Evolutionary conservation across 1,139 yeast species (phyloP).

Genomic region (Hanseniaspora sp.): DNA sequence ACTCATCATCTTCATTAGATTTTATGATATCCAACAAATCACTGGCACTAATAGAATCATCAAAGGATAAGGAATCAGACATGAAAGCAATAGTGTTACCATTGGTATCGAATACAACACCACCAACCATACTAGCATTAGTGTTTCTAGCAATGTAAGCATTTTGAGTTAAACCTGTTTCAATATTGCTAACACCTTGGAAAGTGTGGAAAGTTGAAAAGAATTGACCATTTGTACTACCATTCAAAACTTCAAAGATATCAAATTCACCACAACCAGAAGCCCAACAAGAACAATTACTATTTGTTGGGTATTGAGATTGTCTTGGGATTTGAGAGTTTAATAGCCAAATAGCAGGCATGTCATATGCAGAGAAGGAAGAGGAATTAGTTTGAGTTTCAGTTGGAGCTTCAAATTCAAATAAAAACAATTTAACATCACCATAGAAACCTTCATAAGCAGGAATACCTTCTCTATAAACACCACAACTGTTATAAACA

Average conservation of each 20-base stretch:
- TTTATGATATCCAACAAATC: background rate
- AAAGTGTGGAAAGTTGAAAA: slow-evolving; percentile 61
- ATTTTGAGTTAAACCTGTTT: slow-evolving; percentile 45
- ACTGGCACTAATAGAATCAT: slow-evolving; percentile 25
- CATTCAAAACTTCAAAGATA: slow-evolving; percentile 55
- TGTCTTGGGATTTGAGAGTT: slow-evolving; percentile 74
- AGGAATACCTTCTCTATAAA: slow-evolving; percentile 58
- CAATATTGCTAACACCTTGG: slow-evolving; percentile 55
- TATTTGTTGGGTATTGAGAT: slow-evolving; percentile 53
- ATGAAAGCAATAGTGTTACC: slow-evolving; percentile 54
- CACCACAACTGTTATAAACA: slow-evolving; percentile 46
- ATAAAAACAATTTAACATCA: slow-evolving; percentile 52
- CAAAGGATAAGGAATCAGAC: slow-evolving; percentile 46
- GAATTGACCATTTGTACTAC: slow-evolving; percentile 44
- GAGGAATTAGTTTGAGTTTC: slow-evolving; percentile 33
- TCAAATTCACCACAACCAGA: slow-evolving; percentile 77
- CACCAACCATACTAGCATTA: slow-evolving; percentile 47
- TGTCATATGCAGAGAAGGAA: slow-evolving; percentile 36
- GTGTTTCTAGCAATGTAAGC: slow-evolving; percentile 50
- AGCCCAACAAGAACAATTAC: slow-evolving; percentile 63
- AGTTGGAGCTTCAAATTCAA: slow-evolving; percentile 58
- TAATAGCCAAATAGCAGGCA: slow-evolving; percentile 73
- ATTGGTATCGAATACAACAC: slow-evolving; percentile 53
- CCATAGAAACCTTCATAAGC: slow-evolving; percentile 69
- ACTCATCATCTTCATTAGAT: background rate